Base-by-base conservation (phyloP, 2,329 filamentous ascomycete genomes). In the Pseudogymnoascus sp. region DNA sequence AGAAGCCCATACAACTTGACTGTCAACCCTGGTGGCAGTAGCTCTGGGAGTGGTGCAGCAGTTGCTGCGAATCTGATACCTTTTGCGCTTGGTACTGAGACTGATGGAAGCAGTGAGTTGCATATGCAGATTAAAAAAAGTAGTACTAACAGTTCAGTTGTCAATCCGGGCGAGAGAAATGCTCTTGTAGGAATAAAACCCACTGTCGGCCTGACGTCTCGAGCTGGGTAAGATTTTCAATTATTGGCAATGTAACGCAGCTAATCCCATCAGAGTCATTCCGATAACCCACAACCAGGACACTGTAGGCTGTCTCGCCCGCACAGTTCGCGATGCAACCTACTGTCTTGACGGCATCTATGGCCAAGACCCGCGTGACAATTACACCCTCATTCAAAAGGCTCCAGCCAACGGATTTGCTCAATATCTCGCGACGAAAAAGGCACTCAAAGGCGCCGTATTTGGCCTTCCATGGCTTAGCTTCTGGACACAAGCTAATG, bases 391-490 rank as follows among this genome's bases (percentile, higher is more conserved):
- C 2, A 74, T 78, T 62, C 82, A 78, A 63, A 69, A 74, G 0
- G 78, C 79, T 0, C 21, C 21, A 21, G 21, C 21, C 21, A 21
- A 21, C 21, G 21, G 21, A 21, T 21, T 21, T 21, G 21, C 21
- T 21, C 21, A 21, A 21, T 37, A 5, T 15, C 4, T 64, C n/a
- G 58, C 42, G 21, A 48, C 59, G 18, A 65, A 62, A 33, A 36
- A 60, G 21, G 58, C 35, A 10, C 78, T 90, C 0, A 74, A 79
- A 64, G 82, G 80, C 6, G 86, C 85, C 4, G 80, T 76, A 0
- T 89, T 90, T 61, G 87, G 87, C 8, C 72, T 90, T 0, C 87
- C 87, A 0, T 89, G 87, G 87, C 71, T 82, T 40, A 84, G 81
- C 65, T 87, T 90, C 73, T 90, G 87, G 87, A 75, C 78, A 0